phyloP scores from a whole-genome alignment of 257 asterid genomes.

The Scutellaria galericulata region DNA sequence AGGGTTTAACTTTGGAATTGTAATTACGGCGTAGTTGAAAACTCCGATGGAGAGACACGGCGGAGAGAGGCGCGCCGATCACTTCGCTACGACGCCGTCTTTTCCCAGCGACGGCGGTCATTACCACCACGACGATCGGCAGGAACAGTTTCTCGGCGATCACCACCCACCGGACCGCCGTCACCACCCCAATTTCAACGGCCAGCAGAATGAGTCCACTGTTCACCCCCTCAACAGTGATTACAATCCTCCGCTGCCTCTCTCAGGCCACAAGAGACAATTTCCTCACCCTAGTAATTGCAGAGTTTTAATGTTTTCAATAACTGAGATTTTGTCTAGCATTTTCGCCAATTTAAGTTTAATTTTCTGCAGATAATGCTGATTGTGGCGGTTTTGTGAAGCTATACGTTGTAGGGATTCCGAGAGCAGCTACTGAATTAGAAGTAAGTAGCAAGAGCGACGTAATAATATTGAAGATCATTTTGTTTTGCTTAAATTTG shows the following conservation, averaged over 20 bases:
- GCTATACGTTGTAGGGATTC: constrained; percentile 72
- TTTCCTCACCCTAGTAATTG: constrained; percentile 43
- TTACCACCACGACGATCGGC: constrained; percentile 27
- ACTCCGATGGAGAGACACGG: constrained; percentile 43
- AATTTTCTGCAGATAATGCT: constrained; percentile 42
- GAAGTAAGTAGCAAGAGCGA: constrained; percentile 56
- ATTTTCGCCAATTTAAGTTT: not conserved
- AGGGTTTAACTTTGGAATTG: constrained; percentile 23
- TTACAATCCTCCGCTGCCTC: constrained; percentile 38
- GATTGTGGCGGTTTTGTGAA: constrained; percentile 60
- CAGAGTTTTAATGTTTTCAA: not conserved
- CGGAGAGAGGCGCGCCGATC: constrained; percentile 40
- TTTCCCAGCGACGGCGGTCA: constrained; percentile 39
- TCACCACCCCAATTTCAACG: constrained; percentile 38
- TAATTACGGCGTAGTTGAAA: not conserved
- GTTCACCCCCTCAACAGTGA: constrained; percentile 31
- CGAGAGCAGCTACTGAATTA: constrained; percentile 64
- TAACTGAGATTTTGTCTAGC: not conserved
- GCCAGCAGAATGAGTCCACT: constrained; percentile 40
- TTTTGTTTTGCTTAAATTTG: constrained; percentile 12
- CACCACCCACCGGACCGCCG: constrained; percentile 37
- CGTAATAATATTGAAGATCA: not conserved
- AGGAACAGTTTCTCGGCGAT: constrained; percentile 23
- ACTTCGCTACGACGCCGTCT: constrained; percentile 42
- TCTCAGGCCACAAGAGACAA: constrained; percentile 51